These are phyloP conservation scores for Fusarium zealandicum DNA, from an alignment of 2,329 filamentous ascomycete genomes.

Conservation along the genomic window DNA sequence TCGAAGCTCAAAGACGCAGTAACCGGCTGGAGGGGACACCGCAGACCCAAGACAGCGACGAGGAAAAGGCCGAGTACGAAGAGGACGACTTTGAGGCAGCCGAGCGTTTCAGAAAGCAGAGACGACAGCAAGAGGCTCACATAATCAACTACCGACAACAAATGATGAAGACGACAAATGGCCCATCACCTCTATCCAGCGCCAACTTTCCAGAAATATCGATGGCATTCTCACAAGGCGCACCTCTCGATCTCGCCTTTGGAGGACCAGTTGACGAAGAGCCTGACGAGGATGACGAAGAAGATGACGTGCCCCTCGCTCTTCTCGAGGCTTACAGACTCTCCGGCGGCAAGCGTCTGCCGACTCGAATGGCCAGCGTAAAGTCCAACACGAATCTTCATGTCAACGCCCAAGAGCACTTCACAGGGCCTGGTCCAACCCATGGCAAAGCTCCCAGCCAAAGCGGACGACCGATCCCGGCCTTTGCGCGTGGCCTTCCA, in stretches of 20 bases:
- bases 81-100: conserved; percentile 4
- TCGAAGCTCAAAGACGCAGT: conserved; percentile 1
- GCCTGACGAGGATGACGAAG: conserved; percentile 1
- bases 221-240: not conserved
- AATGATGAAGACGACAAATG: conserved; percentile 27
- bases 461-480: not conserved
- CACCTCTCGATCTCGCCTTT: conserved; percentile 6
- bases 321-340: conserved; percentile 13
- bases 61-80: conserved; percentile 20
- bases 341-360: not conserved
- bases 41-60: conserved; percentile 10
- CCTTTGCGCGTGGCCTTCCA: conserved; percentile 3
- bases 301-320: conserved; percentile 27
- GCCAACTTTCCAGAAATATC: conserved; percentile 10
- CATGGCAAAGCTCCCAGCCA: not conserved
- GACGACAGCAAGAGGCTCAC: conserved; percentile 19
- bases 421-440: not conserved
- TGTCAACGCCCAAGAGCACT: not conserved
- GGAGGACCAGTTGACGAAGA: no score
- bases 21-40: conserved; percentile 2
- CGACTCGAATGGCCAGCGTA: conserved; percentile 10
- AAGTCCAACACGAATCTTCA: conserved; percentile 16
- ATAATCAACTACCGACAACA: conserved; percentile 17
- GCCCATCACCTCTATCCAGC: not conserved
- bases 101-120: conserved; percentile 11